Evolutionary conservation across 2,329 filamentous ascomycete species (phyloP), one percentile per base, ranked within the genome.

Genomic region (Periglandula ipomoeae): DNA sequence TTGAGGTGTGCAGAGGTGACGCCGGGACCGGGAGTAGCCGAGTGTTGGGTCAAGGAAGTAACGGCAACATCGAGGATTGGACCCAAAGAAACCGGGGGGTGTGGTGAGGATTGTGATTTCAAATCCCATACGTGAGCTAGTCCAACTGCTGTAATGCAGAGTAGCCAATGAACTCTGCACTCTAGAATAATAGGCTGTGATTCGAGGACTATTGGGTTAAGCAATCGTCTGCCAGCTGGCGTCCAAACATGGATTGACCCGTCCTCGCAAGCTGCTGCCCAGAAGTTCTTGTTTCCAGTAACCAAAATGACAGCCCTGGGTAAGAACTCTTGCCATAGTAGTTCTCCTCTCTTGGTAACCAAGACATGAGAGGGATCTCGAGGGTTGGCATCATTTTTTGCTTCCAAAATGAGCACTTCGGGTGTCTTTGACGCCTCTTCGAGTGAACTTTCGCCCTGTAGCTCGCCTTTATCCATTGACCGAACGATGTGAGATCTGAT

Each of bases 81-180:
- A 0, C 83, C 90, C 0, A 98, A 74, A 11, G 89, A 95, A 13
- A 96, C 79, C 0, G 93, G 91, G 2, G 91, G 89, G 61, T 96
- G 90, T 17, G 89, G 87, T 0, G 90, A 85, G 3, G 83, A 82
- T 61, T 94, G 83, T 0, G 81, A 86, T 56, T 85, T 85, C 51
- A 96, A 75, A 62, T 97, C 91, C 90, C 91, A 98, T 38, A 98
- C 87, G 64, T 97, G 84, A 58, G 85, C 93, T 67, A 91, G 80
- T 5, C 93, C 93, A 4, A 87, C 85, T 1, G 91, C 85, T 4
- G 89, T 91, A 54, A 98, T 85, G 61, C 87, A 91, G 45, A 98
- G 74, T 5, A 98, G 71, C 87, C 88, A 97, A 70, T 86, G 86
- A 10, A 87, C 87, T 49, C 90, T 81, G 59, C 86, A 91, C 63